Base-by-base conservation (phyloP, 306 rosid species). In the Bauhinia variegata region DNA sequence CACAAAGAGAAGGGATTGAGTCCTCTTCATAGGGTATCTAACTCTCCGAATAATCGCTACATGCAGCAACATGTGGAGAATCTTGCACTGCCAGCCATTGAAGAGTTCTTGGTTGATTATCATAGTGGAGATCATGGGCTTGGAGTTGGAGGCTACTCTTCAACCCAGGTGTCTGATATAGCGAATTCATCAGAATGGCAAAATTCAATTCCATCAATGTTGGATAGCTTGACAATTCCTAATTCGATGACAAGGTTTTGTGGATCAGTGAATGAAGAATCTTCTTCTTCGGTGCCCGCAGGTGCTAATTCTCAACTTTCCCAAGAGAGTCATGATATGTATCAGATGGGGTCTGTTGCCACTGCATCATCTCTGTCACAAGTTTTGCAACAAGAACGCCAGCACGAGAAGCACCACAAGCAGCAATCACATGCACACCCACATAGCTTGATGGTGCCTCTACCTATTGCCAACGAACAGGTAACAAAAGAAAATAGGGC, bases 1-100 rank as follows among this genome's bases (percentile, higher is more conserved):
- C 63, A 64, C 16, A 92, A 87, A 80, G 91, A 92, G 42, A 92
- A 89, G 63, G 92, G 98, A 63, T 80, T 82, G 0, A 92, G 98
- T 48, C 96, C 98, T 3, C 95, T 92, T 16, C 95, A 88, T 8
- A 85, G 70, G 82, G 93, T 89, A 0, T 89, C 79, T 52, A 92
- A 77, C 79, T 89, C 92, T 5, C 89, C 91, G 7, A 85, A 84
- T 30, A 87, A 85, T 47, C 95, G 85, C 30, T 84, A 83, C 34
- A 82, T 87, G 83, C 87, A n/a, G n/a, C n/a, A 88, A 54, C 65
- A 82, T 16, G 69, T 76, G 43, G 87, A 91, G n/a, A 78, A 70
- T 50, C 75, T 76, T 55, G 72, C 93, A 8, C 71, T 89, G 11
- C 89, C 85, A 1, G 80, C 79, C 0, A 80, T 92, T 6, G 96